Evolutionary conservation across 768 basidiomycete genomes (phyloP).

Genomic region (Podaxis pistillaris): DNA sequence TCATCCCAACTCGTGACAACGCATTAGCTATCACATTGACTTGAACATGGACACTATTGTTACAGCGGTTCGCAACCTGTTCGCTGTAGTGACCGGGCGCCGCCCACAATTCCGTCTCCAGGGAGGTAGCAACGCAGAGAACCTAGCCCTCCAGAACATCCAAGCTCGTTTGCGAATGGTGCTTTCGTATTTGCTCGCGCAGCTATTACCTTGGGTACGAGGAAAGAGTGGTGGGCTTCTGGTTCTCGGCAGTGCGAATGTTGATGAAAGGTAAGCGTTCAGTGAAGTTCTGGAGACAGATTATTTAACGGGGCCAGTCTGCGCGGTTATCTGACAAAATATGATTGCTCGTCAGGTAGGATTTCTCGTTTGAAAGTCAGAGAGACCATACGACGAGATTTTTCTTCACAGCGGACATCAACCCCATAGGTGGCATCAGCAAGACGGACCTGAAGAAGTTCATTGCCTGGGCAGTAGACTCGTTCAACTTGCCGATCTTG

Average conservation of each 20-base stretch:
- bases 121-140: slow-evolving; percentile 86
- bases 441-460: slow-evolving; percentile 97
- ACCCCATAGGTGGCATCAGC: slow-evolving; percentile 97
- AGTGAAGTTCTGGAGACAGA: not conserved
- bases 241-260: slow-evolving; percentile 97
- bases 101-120: slow-evolving; percentile 75
- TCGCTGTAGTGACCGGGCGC: slow-evolving; percentile 71
- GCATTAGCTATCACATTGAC: slow-evolving; percentile 82
- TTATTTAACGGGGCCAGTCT: slow-evolving; percentile 50
- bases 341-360: slow-evolving; percentile 89
- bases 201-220: slow-evolving; percentile 89
- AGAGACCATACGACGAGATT: not conserved
- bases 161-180: slow-evolving; percentile 97
- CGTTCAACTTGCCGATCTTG: slow-evolving; percentile 86
- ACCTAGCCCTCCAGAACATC: slow-evolving; percentile 96
- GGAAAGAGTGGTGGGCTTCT: slow-evolving; percentile 83
- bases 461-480: slow-evolving; percentile 76
- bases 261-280: slow-evolving; percentile 81
- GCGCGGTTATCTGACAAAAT: slow-evolving; percentile 96
- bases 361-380: not conserved
- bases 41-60: slow-evolving; percentile 96
- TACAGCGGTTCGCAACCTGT: slow-evolving; percentile 78
- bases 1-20: not conserved
- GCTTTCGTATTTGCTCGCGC: slow-evolving; percentile 90
- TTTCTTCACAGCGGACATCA: slow-evolving; percentile 75